Conservation (phyloP, 192 early-diverging fungal genomes). For the Backusella psychrophila region DNA sequence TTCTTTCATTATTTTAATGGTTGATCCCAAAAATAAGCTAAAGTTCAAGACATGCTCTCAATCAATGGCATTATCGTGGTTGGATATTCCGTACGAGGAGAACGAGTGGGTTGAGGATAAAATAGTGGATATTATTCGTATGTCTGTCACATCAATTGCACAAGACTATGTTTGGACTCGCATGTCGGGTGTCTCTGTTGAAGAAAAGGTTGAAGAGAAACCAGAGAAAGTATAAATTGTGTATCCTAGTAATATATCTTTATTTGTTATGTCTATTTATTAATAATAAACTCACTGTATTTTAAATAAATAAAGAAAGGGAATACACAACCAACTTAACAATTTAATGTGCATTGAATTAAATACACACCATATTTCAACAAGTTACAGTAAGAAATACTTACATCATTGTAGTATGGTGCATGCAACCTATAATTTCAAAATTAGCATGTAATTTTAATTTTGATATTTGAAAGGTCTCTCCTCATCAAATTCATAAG, state of each 20-base stretch:
- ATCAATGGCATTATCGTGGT: conserved; percentile 49
- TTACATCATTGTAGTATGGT: too few species aligned
- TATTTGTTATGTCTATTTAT: background rate
- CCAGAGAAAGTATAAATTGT: background rate
- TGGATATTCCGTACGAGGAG: conserved; percentile 57
- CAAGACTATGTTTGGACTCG: conserved; percentile 64
- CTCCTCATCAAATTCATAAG: too few species aligned
- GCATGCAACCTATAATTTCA: too few species aligned
- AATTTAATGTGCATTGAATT: too few species aligned
- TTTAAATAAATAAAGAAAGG: background rate
- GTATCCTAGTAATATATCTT: background rate
- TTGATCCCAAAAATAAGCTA: conserved; percentile 52
- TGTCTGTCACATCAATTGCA: conserved; percentile 48
- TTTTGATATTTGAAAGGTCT: too few species aligned
- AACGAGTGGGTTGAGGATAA: conserved; percentile 64
- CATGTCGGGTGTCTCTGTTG: conserved; percentile 42
- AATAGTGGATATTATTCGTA: conserved; percentile 47
- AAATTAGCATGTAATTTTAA: too few species aligned
- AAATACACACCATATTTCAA: too few species aligned
- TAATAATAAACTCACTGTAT: background rate
- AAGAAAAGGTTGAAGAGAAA: background rate
- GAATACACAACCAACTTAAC: too few species aligned
- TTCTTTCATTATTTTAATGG: conserved; percentile 41
- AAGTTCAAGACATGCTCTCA: conserved; percentile 51
- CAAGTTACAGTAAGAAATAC: too few species aligned